A percentile compares a stretch with the other conserved stretches of the same genome.
Conservation (phyloP, 2,329 filamentous ascomycete genomes). For the Diaporthe citrichinensis region DNA sequence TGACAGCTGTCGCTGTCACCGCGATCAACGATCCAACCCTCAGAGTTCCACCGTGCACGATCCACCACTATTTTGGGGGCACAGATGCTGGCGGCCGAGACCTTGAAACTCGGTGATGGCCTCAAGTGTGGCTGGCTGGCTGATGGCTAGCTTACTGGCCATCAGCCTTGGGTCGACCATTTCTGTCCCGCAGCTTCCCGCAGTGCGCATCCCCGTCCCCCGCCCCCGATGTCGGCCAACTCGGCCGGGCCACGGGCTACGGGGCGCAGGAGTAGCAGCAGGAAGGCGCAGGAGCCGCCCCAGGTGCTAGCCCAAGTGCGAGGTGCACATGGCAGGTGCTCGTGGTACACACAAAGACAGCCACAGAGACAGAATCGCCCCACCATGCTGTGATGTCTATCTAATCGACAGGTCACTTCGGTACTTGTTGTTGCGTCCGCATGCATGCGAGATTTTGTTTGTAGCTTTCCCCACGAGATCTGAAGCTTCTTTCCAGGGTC, state of each 20-base stretch:
- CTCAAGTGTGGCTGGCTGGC: conserved; percentile 19
- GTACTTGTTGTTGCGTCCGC: conserved; percentile 23
- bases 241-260: conserved; percentile 1
- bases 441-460: conserved; percentile 30
- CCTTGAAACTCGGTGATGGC: conserved; percentile 12
- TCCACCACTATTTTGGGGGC: conserved; percentile 11
- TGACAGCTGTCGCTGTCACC: conserved; percentile 7
- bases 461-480: conserved; percentile 27
- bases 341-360: background rate
- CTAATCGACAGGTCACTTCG: conserved; percentile 29
- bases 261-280: background rate
- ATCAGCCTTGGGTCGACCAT: background rate
- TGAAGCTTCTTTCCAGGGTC: conserved; percentile 13
- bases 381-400: conserved; percentile 11
- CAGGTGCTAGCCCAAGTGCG: background rate
- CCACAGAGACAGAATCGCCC: conserved; percentile 13
- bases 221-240: conserved; percentile 29
- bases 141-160: background rate
- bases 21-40: background rate
- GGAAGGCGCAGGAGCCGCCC: background rate
- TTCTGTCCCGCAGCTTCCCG: conserved; percentile 5
- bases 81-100: background rate
- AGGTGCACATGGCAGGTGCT: conserved; percentile 15
- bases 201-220: conserved; percentile 3
- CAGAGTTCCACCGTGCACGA: conserved; percentile 8